phyloP scores from a whole-genome alignment of 23 red algal species.

The Gracilaria gracilis region DNA sequence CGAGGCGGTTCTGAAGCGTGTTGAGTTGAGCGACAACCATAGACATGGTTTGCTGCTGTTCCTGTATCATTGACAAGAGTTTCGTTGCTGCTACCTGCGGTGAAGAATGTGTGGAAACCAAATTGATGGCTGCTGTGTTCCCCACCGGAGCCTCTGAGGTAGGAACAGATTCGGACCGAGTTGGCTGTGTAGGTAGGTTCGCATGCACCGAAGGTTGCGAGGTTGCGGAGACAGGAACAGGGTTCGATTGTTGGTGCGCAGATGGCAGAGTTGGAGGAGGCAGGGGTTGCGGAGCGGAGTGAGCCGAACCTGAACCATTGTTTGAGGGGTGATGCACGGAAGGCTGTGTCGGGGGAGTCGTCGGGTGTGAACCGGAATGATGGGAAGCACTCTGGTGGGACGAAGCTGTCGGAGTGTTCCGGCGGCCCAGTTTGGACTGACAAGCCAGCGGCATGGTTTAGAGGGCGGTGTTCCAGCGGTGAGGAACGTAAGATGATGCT shows the following conservation, averaged over 20 bases:
- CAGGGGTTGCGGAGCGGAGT: too few species aligned
- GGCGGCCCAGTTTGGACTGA: background rate
- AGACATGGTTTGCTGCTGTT: background rate
- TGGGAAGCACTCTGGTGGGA: background rate
- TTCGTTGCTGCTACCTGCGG: background rate
- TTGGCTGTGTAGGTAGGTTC: too few species aligned
- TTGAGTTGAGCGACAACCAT: background rate
- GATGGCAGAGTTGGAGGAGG: too few species aligned
- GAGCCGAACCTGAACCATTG: too few species aligned
- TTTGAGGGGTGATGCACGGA: too few species aligned
- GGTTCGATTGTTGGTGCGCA: too few species aligned
- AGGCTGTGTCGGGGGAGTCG: too few species aligned
- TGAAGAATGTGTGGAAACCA: background rate
- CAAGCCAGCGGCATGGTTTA: background rate
- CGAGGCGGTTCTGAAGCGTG: background rate
- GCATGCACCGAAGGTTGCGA: too few species aligned
- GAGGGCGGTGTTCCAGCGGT: background rate
- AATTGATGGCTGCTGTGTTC: too few species aligned
- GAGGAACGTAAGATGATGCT: conserved; percentile 16
- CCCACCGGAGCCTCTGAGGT: too few species aligned
- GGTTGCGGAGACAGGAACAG: too few species aligned
- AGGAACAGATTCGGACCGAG: too few species aligned
- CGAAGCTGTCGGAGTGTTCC: background rate
- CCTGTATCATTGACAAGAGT: background rate
- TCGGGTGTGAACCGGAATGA: background rate